Base-by-base conservation (phyloP, 495 filamentous ascomycete species). In the Penicillium crystallinum region DNA sequence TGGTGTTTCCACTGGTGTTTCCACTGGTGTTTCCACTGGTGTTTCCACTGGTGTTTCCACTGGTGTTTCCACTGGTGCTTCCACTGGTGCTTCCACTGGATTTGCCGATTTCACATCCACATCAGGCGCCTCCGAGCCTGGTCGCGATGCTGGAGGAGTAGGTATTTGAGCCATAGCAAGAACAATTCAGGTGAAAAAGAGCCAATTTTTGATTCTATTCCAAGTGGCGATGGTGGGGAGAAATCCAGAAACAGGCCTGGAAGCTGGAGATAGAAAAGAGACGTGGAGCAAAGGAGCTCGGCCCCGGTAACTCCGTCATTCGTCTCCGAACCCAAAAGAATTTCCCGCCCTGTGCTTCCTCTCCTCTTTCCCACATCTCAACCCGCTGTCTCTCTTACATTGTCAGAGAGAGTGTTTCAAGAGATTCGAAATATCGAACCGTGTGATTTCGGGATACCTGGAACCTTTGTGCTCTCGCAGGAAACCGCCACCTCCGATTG, bases 231-330 rank as follows among this genome's bases (percentile, higher is more conserved):
- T 11, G 21, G 29, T 10, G 31, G 40, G 27, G 35, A 23, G 18
- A 48, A 48, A 47, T 2, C 25, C 11, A 36, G 34, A 17, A 15
- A 36, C 11, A 4, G 1, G 2, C 11, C 7, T 10, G 37, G 17
- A 45, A 37, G 33, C 14, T 18, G 9, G 31, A 48, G 29, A 43
- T 39, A 54, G 15, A 31, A 19, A 21, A 49, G 36, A 51, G 53
- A 51, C 50, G 33, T 49, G 52, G 56, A 61, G 55, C 40, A 48
- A 39, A 53, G 63, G 39, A 62, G 65, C 62, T 68, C 63, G 67
- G 68, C 55, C 67, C 71, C 69, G 71, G 59, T 70, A 73, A 70
- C 70, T 74, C 73, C 71, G 70, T 69, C 68, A 70, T 72, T 65
- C 56, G 53, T 49, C 59, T 63, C 59, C 61, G 62, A 59, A 50